These are phyloP conservation scores for Penicillium waksmanii DNA, from an alignment of 495 filamentous ascomycete genomes.

Conservation along the genomic window DNA sequence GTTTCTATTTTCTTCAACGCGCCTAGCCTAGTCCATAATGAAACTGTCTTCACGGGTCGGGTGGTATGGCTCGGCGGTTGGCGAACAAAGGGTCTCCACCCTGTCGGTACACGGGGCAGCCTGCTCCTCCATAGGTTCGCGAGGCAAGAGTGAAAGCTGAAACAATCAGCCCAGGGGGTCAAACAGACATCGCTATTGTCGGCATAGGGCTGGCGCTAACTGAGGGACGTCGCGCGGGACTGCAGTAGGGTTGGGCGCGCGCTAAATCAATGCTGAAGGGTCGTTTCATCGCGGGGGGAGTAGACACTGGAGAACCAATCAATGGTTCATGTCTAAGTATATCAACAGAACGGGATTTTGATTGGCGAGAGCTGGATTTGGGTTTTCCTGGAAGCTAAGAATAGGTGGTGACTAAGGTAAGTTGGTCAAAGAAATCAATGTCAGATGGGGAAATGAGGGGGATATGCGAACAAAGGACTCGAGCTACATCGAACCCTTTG, in stretches of 20 bases:
- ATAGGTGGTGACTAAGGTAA: background rate
- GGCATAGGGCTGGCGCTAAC: slow-evolving; percentile 4
- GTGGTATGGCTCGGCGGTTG: slow-evolving; percentile 16
- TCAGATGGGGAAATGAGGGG: background rate
- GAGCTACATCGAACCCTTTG: background rate
- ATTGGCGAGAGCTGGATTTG: background rate
- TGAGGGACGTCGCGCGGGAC: background rate
- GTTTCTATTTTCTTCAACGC: slow-evolving; percentile 23
- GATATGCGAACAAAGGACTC: background rate
- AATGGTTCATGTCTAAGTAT: background rate
- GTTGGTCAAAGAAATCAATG: too few species aligned
- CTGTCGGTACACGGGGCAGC: slow-evolving; percentile 4
- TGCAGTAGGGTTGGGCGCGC: slow-evolving; percentile 16
- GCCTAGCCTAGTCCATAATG: slow-evolving; percentile 14
- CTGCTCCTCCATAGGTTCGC: slow-evolving; percentile 17
- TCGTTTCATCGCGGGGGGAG: slow-evolving; percentile 16
- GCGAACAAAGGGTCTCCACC: slow-evolving; percentile 13
- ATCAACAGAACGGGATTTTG: background rate
- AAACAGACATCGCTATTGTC: background rate
- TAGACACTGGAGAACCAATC: background rate
- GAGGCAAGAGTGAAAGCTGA: slow-evolving; percentile 16
- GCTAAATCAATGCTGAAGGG: slow-evolving; percentile 12
- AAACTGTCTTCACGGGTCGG: slow-evolving; percentile 17
- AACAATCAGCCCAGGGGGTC: slow-evolving; percentile 13
- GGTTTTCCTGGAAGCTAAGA: background rate